phyloP scores from a whole-genome alignment of 345 rosid genomes.

The Gossypium arboreum region DNA sequence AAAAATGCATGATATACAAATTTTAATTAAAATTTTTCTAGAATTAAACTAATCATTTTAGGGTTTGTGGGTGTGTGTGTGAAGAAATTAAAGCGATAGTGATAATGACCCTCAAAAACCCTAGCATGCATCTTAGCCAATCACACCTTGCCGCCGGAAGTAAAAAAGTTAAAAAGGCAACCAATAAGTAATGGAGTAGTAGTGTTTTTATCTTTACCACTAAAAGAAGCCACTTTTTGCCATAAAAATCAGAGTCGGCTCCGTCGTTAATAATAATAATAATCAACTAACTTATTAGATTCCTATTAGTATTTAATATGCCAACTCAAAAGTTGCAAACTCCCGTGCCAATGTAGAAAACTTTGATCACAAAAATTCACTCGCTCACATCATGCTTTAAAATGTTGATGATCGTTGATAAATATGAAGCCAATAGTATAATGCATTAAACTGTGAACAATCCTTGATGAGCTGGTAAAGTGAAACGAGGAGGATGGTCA shows the following conservation, averaged over 20 bases:
- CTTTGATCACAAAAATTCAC: not conserved
- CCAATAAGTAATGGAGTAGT: not conserved
- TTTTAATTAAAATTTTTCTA: too few species aligned
- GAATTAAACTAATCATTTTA: too few species aligned
- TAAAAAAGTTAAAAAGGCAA: not conserved
- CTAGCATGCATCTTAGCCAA: not conserved
- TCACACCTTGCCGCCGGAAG: not conserved
- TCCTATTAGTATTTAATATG: slow-evolving; percentile 27
- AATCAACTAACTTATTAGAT: slow-evolving; percentile 14
- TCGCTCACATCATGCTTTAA: not conserved
- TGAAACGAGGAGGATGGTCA: not conserved
- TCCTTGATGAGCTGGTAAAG: not conserved
- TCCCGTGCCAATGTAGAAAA: not conserved
- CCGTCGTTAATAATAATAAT: not conserved
- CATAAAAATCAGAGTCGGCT: slow-evolving; percentile 8
- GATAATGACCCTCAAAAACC: not conserved
- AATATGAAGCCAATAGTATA: too few species aligned
- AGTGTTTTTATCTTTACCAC: not conserved
- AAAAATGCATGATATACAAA: too few species aligned
- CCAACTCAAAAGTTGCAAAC: slow-evolving; percentile 28
- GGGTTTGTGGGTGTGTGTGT: too few species aligned
- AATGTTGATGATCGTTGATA: too few species aligned
- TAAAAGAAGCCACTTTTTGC: not conserved
- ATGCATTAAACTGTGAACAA: too few species aligned
- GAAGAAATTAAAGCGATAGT: not conserved